These are phyloP conservation scores for Xylaria arbuscula DNA, from an alignment of 2,329 filamentous ascomycete genomes.

Conservation along the genomic window DNA sequence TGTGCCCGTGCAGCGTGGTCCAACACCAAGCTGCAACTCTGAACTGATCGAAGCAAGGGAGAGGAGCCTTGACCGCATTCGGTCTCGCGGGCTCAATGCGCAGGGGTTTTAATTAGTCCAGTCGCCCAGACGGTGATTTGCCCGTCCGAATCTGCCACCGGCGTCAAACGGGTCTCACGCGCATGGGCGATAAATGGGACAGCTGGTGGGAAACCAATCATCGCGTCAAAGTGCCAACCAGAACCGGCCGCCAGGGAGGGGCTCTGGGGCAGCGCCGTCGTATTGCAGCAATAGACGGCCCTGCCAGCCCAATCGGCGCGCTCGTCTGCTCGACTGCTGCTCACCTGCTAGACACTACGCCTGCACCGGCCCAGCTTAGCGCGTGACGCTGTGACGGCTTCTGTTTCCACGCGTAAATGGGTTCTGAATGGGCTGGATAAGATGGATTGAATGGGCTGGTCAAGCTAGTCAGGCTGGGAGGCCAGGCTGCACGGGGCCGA, in stretches of 20 bases:
- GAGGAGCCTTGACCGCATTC: conserved; percentile 7
- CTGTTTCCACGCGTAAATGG: conserved; percentile 48
- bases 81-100: background rate
- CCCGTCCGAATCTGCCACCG: background rate
- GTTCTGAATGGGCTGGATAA: background rate
- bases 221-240: conserved; percentile 44
- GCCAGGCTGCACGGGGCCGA: conserved; percentile 37
- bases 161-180: conserved; percentile 39
- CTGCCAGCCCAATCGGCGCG: conserved; percentile 22
- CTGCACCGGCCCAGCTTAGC: background rate
- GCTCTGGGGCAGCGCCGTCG: conserved; percentile 15
- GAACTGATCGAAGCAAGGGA: conserved; percentile 24
- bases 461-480: background rate
- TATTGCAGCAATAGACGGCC: background rate
- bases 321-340: background rate
- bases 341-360: background rate
- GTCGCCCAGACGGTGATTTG: conserved; percentile 13
- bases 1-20: conserved; percentile 8
- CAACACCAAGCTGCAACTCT: conserved; percentile 20
- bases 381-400: conserved; percentile 30
- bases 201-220: conserved; percentile 42
- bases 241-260: conserved; percentile 28
- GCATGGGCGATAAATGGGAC: conserved; percentile 17
- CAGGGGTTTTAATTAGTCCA: conserved; percentile 28
- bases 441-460: background rate